Evolutionary conservation across 2,329 filamentous ascomycete genomes (phyloP).

Genomic region (Aureobasidium subglaciale): DNA sequence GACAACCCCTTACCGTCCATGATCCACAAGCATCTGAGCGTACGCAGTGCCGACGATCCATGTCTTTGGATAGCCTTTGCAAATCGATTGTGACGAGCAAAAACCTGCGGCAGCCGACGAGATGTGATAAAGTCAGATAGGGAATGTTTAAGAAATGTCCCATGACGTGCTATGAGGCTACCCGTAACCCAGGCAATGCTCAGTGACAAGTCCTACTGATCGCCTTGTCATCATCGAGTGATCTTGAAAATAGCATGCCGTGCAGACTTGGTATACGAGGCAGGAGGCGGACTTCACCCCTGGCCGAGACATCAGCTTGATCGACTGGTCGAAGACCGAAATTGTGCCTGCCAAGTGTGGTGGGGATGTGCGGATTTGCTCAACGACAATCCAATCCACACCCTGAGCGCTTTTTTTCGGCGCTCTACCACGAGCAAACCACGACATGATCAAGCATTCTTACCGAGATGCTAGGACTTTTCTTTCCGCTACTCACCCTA

Average conservation of each 20-base stretch:
- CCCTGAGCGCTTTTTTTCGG: not conserved
- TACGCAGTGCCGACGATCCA: not conserved
- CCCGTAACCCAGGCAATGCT: not conserved
- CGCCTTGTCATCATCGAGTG: not conserved
- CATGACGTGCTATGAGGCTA: not conserved
- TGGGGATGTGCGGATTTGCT: not conserved
- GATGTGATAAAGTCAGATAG: conserved; percentile 1
- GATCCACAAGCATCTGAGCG: not conserved
- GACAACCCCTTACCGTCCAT: conserved; percentile 1
- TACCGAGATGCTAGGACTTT: too few relatives aligned
- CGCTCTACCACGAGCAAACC: not conserved
- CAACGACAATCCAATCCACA: conserved; percentile 7
- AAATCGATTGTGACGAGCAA: conserved; percentile 3
- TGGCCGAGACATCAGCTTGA: conserved; percentile 7
- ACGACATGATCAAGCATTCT: not conserved
- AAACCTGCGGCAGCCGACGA: not conserved
- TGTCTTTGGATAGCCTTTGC: not conserved
- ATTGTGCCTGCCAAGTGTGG: conserved; percentile 12
- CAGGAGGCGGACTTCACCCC: conserved; percentile 9
- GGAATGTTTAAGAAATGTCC: not conserved
- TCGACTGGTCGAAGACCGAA: not conserved
- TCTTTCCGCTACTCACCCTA: too few relatives aligned
- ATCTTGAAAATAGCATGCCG: not conserved
- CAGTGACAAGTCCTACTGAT: not conserved
- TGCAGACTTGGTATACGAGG: conserved; percentile 9